These are phyloP conservation scores for Podospora comata DNA, from an alignment of 495 filamentous ascomycete genomes.

Conservation along the genomic window DNA sequence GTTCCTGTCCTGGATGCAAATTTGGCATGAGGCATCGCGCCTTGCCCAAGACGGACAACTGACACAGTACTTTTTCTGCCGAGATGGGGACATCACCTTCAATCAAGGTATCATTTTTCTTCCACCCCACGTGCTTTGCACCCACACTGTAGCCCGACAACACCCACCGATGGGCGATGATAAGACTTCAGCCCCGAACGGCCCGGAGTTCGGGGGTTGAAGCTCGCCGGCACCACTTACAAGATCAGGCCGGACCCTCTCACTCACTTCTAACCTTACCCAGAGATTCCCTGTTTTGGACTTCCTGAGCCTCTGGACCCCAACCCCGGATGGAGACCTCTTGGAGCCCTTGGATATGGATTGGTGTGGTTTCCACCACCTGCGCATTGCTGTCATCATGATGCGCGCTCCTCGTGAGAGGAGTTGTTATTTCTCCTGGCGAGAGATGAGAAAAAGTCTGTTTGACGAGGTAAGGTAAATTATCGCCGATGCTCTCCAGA, in stretches of 20 bases:
- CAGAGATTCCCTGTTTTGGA: not conserved
- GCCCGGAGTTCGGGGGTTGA: not conserved
- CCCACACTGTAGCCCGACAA: constrained; percentile 1
- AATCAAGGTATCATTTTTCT: constrained; percentile 5
- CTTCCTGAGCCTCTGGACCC: not conserved
- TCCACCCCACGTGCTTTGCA: constrained; percentile 15
- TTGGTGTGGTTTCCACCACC: not conserved
- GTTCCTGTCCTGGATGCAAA: constrained; percentile 10
- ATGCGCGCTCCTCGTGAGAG: not conserved
- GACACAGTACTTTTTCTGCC: constrained; percentile 5
- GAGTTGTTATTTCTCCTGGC: not conserved
- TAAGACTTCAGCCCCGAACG: not conserved
- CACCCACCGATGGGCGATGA: not conserved
- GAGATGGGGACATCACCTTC: constrained; percentile 6
- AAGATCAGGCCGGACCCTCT: not conserved
- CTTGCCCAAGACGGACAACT: constrained; percentile 8
- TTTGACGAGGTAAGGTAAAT: not conserved
- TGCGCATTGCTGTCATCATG: not conserved
- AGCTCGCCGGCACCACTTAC: constrained; percentile 3
- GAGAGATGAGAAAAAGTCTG: not conserved
- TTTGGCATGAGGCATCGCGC: constrained; percentile 17
- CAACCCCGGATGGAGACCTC: not conserved
- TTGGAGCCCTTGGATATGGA: not conserved
- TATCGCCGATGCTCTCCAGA: not conserved
- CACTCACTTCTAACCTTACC: not conserved